Percentiles rank a stretch among this genome's conserved stretches.
Evolutionary conservation across 495 filamentous ascomycete genomes (phyloP).

Genomic region (Wilcoxina mikolae): DNA sequence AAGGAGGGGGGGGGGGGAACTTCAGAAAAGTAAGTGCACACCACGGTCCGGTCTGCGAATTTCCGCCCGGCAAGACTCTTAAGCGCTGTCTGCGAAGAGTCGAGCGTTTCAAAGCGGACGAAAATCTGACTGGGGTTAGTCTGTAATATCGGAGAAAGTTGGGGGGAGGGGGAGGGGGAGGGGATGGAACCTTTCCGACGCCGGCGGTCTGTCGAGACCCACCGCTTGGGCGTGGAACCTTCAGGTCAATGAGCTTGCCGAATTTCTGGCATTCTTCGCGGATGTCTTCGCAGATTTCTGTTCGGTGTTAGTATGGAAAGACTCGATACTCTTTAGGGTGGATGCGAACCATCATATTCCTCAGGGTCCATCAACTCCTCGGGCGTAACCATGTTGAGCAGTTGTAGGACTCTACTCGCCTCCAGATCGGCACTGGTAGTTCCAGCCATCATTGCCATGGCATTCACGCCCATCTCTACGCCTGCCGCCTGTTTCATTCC

Average conservation of each 20-base stretch:
- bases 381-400: constrained; percentile 94
- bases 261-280: constrained; percentile 84
- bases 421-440: constrained; percentile 68
- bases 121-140: constrained; percentile 45
- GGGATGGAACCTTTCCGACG: constrained; percentile 53
- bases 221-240: constrained; percentile 74
- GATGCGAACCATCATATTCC: constrained; percentile 79
- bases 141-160: too few species aligned
- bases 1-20: constrained; percentile 30
- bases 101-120: constrained; percentile 72
- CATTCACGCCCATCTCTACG: constrained; percentile 88
- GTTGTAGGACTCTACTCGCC: constrained; percentile 64
- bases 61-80: constrained; percentile 79
- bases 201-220: constrained; percentile 67
- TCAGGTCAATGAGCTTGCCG: constrained; percentile 67
- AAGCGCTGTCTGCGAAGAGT: constrained; percentile 69
- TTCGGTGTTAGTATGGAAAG: not conserved
- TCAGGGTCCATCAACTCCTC: constrained; percentile 90
- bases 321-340: not conserved
- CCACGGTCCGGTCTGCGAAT: constrained; percentile 89
- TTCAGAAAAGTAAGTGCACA: constrained; percentile 90
- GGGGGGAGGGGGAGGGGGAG: not conserved
- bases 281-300: constrained; percentile 91
- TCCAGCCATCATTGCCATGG: constrained; percentile 96
- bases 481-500: constrained; percentile 80